A percentile compares a stretch with the other conserved stretches of the same genome.
phyloP scores from a whole-genome alignment of 495 filamentous ascomycete genomes.

The Thermochaetoides thermophila region DNA sequence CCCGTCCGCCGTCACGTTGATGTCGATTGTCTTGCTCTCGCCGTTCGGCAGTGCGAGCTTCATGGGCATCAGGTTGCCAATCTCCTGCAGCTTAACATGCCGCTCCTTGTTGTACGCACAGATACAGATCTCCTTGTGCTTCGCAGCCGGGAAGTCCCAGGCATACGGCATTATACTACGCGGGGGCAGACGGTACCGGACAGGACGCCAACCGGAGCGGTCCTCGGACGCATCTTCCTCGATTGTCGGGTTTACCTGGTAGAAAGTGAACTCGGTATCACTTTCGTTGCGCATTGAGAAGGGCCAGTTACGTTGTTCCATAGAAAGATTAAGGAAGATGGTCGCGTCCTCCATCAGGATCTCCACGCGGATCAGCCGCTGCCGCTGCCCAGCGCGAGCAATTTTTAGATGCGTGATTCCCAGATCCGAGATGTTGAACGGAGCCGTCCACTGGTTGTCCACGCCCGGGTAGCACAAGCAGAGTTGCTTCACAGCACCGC shows the following conservation, averaged over 20 bases:
- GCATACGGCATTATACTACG: slow-evolving; percentile 98
- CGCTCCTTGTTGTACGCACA: slow-evolving; percentile 64
- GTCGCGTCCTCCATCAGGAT: slow-evolving; percentile 82
- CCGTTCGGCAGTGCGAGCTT: slow-evolving; percentile 46
- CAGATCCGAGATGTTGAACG: slow-evolving; percentile 90
- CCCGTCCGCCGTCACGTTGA: slow-evolving; percentile 88
- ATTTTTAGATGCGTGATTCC: slow-evolving; percentile 88
- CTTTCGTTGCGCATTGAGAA: slow-evolving; percentile 98
- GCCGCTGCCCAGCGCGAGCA: slow-evolving; percentile 74
- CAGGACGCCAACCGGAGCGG: slow-evolving; percentile 69
- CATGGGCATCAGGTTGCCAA: slow-evolving; percentile 87
- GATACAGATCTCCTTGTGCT: slow-evolving; percentile 81
- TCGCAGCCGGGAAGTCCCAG: slow-evolving; percentile 97
- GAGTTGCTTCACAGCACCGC: slow-evolving; percentile 67
- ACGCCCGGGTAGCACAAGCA: slow-evolving; percentile 87
- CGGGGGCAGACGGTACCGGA: slow-evolving; percentile 83
- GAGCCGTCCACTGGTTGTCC: slow-evolving; percentile 96
- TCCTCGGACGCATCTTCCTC: slow-evolving; percentile 79
- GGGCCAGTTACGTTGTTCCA: slow-evolving; percentile 90
- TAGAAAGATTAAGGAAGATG: slow-evolving; percentile 78
- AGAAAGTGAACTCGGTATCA: slow-evolving; percentile 89
- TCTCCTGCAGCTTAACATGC: slow-evolving; percentile 87
- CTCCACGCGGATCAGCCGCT: slow-evolving; percentile 76
- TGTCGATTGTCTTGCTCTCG: slow-evolving; percentile 73
- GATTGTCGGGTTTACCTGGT: slow-evolving; percentile 55